These are phyloP conservation scores for Cryptosporidium tyzzeri DNA, from an alignment of 169 alveolate genomes.

Conservation along the genomic window DNA sequence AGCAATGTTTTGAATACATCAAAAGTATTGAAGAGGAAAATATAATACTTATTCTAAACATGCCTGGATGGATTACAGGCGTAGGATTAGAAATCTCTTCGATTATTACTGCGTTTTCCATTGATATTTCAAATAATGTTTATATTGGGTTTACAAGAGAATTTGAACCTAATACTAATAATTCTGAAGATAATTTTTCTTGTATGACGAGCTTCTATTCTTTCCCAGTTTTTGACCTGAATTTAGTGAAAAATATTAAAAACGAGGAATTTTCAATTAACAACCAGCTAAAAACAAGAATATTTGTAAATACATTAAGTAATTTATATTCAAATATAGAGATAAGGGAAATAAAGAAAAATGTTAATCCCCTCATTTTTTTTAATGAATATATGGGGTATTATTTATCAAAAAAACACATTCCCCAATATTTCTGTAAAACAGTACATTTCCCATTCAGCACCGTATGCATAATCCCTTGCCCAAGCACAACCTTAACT, in stretches of 20 bases:
- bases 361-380: slow-evolving; percentile 8
- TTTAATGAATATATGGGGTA: slow-evolving; percentile 60
- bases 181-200: neutral
- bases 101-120: slow-evolving; percentile 45
- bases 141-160: slow-evolving; percentile 53
- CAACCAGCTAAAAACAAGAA: neutral
- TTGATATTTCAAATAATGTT: slow-evolving; percentile 31
- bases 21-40: slow-evolving; percentile 14
- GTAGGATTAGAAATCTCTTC: slow-evolving; percentile 59
- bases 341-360: neutral
- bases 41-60: slow-evolving; percentile 25
- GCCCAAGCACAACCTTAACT: slow-evolving; percentile 17
- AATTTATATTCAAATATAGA: slow-evolving; percentile 14
- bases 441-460: slow-evolving; percentile 44
- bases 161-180: neutral
- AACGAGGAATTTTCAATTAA: slow-evolving; percentile 1
- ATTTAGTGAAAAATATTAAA: slow-evolving; percentile 14
- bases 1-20: slow-evolving; percentile 49
- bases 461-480: slow-evolving; percentile 33
- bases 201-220: neutral
- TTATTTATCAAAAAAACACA: neutral
- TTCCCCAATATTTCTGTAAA: neutral
- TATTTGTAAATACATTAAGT: slow-evolving; percentile 37
- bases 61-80: slow-evolving; percentile 76
- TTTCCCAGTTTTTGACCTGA: slow-evolving; percentile 1